phyloP scores from a whole-genome alignment of 345 rosid genomes.

The Arabis hirsuta region DNA sequence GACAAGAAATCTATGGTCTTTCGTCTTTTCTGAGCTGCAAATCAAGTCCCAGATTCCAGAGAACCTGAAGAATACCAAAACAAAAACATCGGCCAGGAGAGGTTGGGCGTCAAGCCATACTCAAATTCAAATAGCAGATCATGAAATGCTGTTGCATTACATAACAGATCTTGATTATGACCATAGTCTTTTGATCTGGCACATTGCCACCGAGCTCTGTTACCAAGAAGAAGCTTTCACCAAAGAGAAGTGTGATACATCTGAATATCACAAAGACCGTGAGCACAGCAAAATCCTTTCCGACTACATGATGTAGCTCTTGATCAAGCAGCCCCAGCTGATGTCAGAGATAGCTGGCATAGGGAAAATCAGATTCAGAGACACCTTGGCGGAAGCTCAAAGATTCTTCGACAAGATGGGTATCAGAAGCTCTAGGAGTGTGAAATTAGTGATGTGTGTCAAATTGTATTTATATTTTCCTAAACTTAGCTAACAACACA shows the following conservation, averaged over 20 bases:
- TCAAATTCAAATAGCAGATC: conserved; percentile 12
- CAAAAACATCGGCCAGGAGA: conserved; percentile 8
- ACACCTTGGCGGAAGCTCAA: conserved; percentile 40
- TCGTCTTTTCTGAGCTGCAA: background rate
- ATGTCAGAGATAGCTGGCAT: conserved; percentile 40
- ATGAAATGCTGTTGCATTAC: background rate
- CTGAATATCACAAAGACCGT: background rate
- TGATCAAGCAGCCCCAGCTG: conserved; percentile 35
- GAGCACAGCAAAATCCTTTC: conserved; percentile 35
- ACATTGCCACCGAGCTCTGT: conserved; percentile 56
- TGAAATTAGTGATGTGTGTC: too few species aligned
- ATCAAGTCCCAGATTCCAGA: background rate
- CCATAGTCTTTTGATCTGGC: conserved; percentile 54
- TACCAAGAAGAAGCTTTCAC: conserved; percentile 14
- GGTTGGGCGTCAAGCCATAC: conserved; percentile 30
- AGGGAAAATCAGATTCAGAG: conserved; percentile 44
- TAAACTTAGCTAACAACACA: too few species aligned
- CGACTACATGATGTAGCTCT: conserved; percentile 46
- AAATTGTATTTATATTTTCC: too few species aligned
- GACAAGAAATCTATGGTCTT: background rate
- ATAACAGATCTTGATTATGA: conserved; percentile 46
- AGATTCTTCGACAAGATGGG: conserved; percentile 9
- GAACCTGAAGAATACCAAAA: background rate
- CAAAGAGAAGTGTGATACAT: background rate
- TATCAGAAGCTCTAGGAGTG: background rate